These are phyloP conservation scores for Monosporascus sp. DNA, from an alignment of 2,329 filamentous ascomycete species.

Conservation along the genomic window DNA sequence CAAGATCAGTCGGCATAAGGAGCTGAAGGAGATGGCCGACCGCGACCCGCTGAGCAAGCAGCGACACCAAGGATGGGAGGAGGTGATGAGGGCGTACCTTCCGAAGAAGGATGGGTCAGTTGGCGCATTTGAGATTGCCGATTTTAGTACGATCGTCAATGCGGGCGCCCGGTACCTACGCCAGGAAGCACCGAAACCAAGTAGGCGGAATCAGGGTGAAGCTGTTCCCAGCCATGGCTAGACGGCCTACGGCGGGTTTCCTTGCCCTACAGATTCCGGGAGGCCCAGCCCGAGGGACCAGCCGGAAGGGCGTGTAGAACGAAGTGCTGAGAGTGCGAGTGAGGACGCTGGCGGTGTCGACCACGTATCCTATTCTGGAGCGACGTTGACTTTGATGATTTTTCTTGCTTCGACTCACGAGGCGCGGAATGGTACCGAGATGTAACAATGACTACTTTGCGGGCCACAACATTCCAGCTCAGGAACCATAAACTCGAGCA, in stretches of 20 bases:
- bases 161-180: constrained; percentile 47
- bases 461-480: no score
- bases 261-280: no score
- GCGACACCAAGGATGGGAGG: constrained; percentile 56
- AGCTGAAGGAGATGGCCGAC: constrained; percentile 51
- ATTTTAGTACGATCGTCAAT: constrained; percentile 62
- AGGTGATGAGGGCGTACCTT: constrained; percentile 53
- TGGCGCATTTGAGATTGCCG: constrained; percentile 47
- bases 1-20: constrained; percentile 60
- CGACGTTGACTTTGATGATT: no score
- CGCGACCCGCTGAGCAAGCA: constrained; percentile 46
- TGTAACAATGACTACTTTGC: no score
- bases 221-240: background rate
- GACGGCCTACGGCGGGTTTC: background rate
- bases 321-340: no score
- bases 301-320: no score
- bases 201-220: constrained; percentile 30
- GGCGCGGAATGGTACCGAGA: no score
- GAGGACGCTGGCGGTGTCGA: no score
- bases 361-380: no score
- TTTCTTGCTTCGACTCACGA: no score
- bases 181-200: constrained; percentile 45
- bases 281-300: no score
- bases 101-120: constrained; percentile 19
- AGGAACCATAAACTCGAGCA: no score